Evolutionary conservation across 768 basidiomycete genomes (phyloP).

Genomic region (Amanita muscaria): DNA sequence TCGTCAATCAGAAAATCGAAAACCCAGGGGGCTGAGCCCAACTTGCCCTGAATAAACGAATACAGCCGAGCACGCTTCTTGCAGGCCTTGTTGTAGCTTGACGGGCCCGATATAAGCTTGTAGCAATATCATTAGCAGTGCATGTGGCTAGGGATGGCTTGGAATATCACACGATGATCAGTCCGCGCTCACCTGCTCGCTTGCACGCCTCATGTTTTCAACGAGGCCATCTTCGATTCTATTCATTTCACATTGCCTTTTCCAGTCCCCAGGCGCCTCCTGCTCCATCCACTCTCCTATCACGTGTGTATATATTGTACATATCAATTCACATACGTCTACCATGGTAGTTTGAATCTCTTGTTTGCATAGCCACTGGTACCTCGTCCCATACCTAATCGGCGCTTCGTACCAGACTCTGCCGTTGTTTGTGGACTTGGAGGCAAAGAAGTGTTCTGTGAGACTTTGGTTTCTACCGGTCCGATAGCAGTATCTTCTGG

Average conservation of each 20-base stretch:
- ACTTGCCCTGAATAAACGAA: conserved; percentile 2
- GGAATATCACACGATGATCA: conserved; percentile 7
- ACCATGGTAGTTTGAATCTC: conserved; percentile 55
- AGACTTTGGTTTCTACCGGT: no score
- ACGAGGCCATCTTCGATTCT: conserved; percentile 24
- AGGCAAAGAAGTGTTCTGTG: no score
- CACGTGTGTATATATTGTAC: no score
- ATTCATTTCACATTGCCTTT: not conserved
- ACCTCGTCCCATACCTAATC: conserved; percentile 54
- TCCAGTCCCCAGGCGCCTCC: no score
- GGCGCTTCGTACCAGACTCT: conserved; percentile 35
- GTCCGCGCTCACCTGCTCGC: not conserved
- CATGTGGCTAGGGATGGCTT: no score
- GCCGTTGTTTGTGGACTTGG: conserved; percentile 10
- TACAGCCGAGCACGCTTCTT: conserved; percentile 3
- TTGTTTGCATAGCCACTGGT: conserved; percentile 52
- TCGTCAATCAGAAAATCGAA: conserved; percentile 4
- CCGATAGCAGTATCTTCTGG: no score
- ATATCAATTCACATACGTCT: conserved; percentile 10
- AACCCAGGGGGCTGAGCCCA: not conserved
- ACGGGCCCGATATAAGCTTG: not conserved
- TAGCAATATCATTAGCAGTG: conserved; percentile 2
- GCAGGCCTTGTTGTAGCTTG: not conserved
- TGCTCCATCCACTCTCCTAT: no score
- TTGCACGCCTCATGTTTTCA: conserved; percentile 31